A percentile compares a stretch with the other conserved stretches of the same genome.
Conservation (phyloP, 345 rosid species). For the Syzygium oleosum region DNA sequence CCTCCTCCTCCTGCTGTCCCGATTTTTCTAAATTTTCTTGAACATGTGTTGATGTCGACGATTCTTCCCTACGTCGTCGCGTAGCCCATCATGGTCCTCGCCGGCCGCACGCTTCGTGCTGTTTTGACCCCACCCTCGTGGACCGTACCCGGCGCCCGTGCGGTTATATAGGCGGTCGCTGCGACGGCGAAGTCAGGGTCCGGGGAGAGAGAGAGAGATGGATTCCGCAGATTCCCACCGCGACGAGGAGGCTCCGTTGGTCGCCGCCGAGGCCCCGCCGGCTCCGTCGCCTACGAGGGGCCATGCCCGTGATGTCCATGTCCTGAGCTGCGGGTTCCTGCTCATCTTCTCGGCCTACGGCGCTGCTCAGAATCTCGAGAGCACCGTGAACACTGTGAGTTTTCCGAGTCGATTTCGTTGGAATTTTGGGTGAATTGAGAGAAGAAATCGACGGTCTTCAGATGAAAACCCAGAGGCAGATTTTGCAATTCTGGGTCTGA, state of each 20-base stretch:
- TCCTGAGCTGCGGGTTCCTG: conserved; percentile 70
- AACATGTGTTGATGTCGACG: conserved; percentile 18
- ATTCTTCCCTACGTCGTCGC: conserved; percentile 14
- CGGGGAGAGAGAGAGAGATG: conserved; percentile 16
- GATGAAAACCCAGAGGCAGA: neutral
- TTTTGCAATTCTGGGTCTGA: neutral
- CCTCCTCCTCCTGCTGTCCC: neutral
- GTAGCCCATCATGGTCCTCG: conserved; percentile 7
- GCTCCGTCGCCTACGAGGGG: conserved; percentile 13
- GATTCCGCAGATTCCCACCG: conserved; percentile 19
- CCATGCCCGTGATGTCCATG: conserved; percentile 63
- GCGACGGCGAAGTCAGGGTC: neutral
- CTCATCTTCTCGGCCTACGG: conserved; percentile 80
- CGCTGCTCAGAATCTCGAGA: conserved; percentile 94
- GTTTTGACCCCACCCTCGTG: conserved; percentile 28
- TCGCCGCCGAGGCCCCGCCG: conserved; percentile 22
- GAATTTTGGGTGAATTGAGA: neutral
- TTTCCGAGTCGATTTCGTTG: neutral
- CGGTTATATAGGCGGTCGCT: conserved; percentile 2
- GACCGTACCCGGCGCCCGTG: conserved; percentile 1
- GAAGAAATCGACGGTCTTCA: neutral
- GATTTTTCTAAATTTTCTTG: neutral
- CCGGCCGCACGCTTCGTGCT: conserved; percentile 15
- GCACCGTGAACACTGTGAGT: conserved; percentile 67
- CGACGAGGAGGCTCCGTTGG: conserved; percentile 58